Percentiles rank a stretch among this genome's conserved stretches.
These are phyloP conservation scores for Breviolum minutum DNA, from an alignment of 73 alveolate species.

Conservation along the genomic window DNA sequence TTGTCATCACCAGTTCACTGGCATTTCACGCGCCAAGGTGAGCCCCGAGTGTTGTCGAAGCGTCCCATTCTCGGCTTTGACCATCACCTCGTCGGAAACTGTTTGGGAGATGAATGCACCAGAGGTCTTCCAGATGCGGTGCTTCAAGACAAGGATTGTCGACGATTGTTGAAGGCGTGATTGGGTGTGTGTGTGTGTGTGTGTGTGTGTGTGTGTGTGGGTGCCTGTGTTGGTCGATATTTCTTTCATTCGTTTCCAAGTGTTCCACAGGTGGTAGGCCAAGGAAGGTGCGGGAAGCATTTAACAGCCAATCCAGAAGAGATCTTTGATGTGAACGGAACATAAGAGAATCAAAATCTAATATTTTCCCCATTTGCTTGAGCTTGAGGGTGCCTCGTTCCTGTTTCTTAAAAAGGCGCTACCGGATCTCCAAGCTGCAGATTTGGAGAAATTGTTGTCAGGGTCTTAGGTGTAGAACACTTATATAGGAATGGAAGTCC, in stretches of 20 bases:
- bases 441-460: constrained; percentile 50
- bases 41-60: constrained; percentile 9
- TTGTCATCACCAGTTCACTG: background rate
- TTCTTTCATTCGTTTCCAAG: no score
- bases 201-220: no score
- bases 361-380: background rate
- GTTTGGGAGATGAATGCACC: no score
- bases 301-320: background rate
- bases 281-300: no score
- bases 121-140: constrained; percentile 10
- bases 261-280: no score
- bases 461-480: background rate
- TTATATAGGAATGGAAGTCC: background rate
- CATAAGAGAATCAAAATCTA: no score
- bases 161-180: constrained; percentile 34
- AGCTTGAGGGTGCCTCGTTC: no score
- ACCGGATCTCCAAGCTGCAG: constrained; percentile 64
- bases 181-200: background rate
- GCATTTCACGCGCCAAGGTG: background rate
- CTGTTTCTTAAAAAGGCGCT: background rate
- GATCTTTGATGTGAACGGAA: background rate
- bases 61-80: background rate
- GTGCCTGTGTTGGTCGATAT: no score
- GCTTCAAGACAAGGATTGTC: constrained; percentile 62
- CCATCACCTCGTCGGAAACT: no score